phyloP scores from a whole-genome alignment of 805 yeast species.

The Allodekkera sacchari region DNA sequence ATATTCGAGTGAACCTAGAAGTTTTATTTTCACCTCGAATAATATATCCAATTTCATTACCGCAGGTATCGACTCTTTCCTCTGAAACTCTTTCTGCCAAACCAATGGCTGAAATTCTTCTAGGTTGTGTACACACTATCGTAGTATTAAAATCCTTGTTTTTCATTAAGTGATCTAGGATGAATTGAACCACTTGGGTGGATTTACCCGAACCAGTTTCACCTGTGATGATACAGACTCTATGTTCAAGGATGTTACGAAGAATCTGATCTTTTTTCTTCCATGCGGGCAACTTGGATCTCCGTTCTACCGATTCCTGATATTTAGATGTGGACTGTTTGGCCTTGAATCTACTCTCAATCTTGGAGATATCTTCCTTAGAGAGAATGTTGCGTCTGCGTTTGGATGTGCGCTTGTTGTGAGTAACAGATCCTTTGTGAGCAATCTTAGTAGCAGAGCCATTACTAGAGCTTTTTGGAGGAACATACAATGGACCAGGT shows the following conservation, averaged over 20 bases:
- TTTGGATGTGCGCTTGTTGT: no score
- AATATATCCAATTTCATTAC: slow-evolving; percentile 78
- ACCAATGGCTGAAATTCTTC: slow-evolving; percentile 93
- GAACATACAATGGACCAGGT: slow-evolving; percentile 62
- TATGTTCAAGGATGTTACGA: slow-evolving; percentile 44
- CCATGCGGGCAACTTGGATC: slow-evolving; percentile 82
- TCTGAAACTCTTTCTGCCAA: slow-evolving; percentile 87
- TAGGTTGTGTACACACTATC: slow-evolving; percentile 88
- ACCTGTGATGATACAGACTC: slow-evolving; percentile 78
- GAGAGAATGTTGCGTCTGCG: slow-evolving; percentile 23
- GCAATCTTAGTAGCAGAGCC: no score
- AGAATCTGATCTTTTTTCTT: slow-evolving; percentile 48
- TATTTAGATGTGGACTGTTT: no score
- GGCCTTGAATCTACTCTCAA: slow-evolving; percentile 27
- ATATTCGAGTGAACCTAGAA: slow-evolving; percentile 52
- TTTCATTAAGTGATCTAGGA: slow-evolving; percentile 56
- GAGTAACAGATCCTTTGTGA: no score
- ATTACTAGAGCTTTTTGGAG: no score
- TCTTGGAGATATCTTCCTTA: slow-evolving; percentile 26
- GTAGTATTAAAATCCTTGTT: slow-evolving; percentile 43
- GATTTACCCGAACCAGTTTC: slow-evolving; percentile 98
- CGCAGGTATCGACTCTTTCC: slow-evolving; percentile 59
- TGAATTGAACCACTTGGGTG: slow-evolving; percentile 87
- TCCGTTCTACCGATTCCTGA: slow-evolving; percentile 27
- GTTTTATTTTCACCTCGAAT: slow-evolving; percentile 86